A percentile compares a stretch with the other conserved stretches of the same genome.
Conservation (phyloP, 129 eudicot genomes). For the Mikania micrantha region DNA sequence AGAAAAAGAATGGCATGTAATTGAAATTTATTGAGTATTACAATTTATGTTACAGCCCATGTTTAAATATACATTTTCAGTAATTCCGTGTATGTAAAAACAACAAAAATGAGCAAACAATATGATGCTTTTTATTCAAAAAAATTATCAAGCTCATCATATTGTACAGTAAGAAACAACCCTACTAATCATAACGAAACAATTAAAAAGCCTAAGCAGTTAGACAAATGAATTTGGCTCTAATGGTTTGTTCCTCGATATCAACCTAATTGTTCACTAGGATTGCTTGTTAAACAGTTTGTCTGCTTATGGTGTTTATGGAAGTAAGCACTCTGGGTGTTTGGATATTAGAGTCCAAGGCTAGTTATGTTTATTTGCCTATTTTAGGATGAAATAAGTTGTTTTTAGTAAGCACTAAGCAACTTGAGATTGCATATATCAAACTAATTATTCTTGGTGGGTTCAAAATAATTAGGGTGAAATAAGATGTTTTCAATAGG, state of each 20-base stretch:
- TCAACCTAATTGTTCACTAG: background rate
- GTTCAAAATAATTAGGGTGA: background rate
- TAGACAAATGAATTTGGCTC: background rate
- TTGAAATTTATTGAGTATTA: background rate
- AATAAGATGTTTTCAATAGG: background rate
- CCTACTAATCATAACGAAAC: background rate
- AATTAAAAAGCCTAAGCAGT: background rate
- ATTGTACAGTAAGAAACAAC: background rate
- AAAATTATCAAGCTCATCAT: background rate
- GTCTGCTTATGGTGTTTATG: background rate
- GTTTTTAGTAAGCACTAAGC: background rate
- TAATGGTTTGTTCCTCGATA: background rate
- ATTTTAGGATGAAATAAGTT: background rate
- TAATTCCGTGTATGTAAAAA: background rate
- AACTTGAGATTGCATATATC: background rate
- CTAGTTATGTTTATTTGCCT: background rate
- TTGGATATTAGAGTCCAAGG: no score
- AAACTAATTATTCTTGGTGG: background rate
- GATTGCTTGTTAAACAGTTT: background rate
- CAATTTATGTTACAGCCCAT: background rate
- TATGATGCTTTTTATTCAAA: background rate
- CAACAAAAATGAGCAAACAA: background rate
- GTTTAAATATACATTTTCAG: background rate
- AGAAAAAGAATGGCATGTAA: background rate
- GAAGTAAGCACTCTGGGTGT: background rate